Evolutionary conservation across 495 filamentous ascomycete species (phyloP), one percentile per base, ranked within the genome.

Genomic region (Daldinia concentrica): DNA sequence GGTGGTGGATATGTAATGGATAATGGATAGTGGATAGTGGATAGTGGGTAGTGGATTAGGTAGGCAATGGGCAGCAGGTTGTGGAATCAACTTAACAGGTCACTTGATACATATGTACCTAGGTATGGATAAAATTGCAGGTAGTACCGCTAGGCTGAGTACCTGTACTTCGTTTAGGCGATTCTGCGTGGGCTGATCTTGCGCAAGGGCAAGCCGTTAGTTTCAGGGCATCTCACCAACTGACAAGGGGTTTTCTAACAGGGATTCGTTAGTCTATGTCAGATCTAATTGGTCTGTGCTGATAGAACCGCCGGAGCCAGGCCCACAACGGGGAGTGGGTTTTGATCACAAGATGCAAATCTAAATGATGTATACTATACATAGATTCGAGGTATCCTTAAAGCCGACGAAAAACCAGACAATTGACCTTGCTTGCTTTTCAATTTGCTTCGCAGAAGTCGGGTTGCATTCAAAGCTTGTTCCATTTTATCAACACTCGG

Each of bases 341-440:
- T 65, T 14, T 66, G 71, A 66, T 73, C 71, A 73, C 71, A 73
- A 73, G 71, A 73, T 73, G 58, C 58, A 63, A 73, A 69, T 69
- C 66, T 63, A 65, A 66, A 58, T 43, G 5, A 66, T 52, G 70
- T 73, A 73, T 66, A 66, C 32, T 43, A 61, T 57, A 57, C 54
- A 37, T 55, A 37, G 26, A 58, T 58, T 57, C 15, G 29, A 57
- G 5, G 22, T 50, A 62, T 54, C 19, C 26, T 39, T 55, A 45
- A 60, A 45, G 57, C 57, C 36, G 57, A 60, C 26, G 4, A 45
- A 43, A 45, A 30, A 12, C 19, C 34, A 22, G 36, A 7, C 15
- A 19, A 43, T 30, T 22, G 24, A 24, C 22, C 5, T 32, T 45
- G 29, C 43, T 24, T 36, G 19, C n/a, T 61, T 61, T 39, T 61